phyloP scores from a whole-genome alignment of 805 yeast species.

The Huiozyma naganishii region DNA sequence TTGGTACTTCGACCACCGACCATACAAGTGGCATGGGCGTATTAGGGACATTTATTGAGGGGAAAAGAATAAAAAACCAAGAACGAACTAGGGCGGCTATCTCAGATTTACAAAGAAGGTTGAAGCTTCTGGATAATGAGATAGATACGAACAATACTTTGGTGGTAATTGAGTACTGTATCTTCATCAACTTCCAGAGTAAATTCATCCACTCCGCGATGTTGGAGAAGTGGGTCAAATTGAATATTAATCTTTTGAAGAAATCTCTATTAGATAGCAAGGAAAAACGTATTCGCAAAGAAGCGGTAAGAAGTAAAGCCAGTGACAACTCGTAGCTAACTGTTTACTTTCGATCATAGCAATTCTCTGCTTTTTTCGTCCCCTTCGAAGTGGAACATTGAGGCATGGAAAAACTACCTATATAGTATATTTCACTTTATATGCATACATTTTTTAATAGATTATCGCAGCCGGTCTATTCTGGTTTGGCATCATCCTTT shows the following conservation, averaged over 20 bases:
- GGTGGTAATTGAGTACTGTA: constrained; percentile 53
- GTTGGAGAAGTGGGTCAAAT: constrained; percentile 4
- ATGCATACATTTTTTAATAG: too few species aligned
- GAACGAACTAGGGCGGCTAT: constrained; percentile 32
- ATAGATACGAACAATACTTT: constrained; percentile 48
- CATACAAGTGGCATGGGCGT: constrained; percentile 10
- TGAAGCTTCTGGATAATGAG: constrained; percentile 35
- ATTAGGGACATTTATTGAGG: constrained; percentile 36
- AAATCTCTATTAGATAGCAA: not conserved
- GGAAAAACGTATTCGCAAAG: too few species aligned
- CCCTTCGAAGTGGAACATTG: too few species aligned
- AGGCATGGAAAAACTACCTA: not conserved
- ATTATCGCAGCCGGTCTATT: too few species aligned
- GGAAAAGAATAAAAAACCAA: constrained; percentile 39
- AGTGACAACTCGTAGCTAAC: too few species aligned
- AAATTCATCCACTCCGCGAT: constrained; percentile 23
- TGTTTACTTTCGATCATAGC: too few species aligned
- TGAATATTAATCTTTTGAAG: constrained; percentile 1
- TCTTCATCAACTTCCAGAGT: constrained; percentile 42
- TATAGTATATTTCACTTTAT: constrained; percentile 2
- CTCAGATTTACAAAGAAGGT: constrained; percentile 31
- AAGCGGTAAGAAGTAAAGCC: too few species aligned
- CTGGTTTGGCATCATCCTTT: too few species aligned
- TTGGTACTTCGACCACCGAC: too few species aligned
- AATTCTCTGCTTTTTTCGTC: too few species aligned